Percentiles rank a stretch among this genome's conserved stretches.
Evolutionary conservation across 2,329 filamentous ascomycete species (phyloP).

Genomic region (Neocucurbitaria cava): DNA sequence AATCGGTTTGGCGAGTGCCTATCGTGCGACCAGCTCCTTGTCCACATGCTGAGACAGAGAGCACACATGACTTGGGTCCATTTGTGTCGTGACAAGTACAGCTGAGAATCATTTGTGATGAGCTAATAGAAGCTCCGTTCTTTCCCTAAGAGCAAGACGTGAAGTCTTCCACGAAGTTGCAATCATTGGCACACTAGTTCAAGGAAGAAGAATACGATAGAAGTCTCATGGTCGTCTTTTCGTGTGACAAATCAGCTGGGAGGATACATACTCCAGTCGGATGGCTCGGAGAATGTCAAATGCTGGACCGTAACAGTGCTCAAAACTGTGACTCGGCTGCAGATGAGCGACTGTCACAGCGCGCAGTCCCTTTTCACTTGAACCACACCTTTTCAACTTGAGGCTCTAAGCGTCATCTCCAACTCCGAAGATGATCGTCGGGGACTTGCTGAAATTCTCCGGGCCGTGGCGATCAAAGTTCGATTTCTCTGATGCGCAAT

Average conservation of each 20-base stretch:
- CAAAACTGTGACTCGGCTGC: background rate
- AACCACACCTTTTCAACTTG: constrained; percentile 10
- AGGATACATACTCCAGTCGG: background rate
- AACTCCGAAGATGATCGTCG: constrained; percentile 9
- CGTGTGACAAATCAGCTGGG: background rate
- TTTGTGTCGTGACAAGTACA: background rate
- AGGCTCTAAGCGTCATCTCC: constrained; percentile 17
- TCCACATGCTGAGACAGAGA: background rate
- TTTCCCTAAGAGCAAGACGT: no score
- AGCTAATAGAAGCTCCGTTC: no score
- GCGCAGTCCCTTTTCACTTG: constrained; percentile 4
- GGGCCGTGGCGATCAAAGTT: constrained; percentile 12
- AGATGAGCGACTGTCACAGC: background rate
- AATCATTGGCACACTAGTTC: no score
- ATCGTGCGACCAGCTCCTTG: background rate
- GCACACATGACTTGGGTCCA: background rate
- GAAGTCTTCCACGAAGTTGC: no score
- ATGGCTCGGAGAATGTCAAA: background rate
- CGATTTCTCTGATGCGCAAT: constrained; percentile 7
- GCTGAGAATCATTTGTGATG: background rate
- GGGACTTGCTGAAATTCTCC: constrained; percentile 19
- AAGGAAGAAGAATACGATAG: background rate
- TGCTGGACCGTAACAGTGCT: background rate
- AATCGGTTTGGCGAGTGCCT: background rate
- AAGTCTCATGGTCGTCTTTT: background rate